Percentiles rank a stretch among this genome's conserved stretches.
These are phyloP conservation scores for Candida coquimbonensis DNA, from an alignment of 805 yeast genomes.

Conservation along the genomic window DNA sequence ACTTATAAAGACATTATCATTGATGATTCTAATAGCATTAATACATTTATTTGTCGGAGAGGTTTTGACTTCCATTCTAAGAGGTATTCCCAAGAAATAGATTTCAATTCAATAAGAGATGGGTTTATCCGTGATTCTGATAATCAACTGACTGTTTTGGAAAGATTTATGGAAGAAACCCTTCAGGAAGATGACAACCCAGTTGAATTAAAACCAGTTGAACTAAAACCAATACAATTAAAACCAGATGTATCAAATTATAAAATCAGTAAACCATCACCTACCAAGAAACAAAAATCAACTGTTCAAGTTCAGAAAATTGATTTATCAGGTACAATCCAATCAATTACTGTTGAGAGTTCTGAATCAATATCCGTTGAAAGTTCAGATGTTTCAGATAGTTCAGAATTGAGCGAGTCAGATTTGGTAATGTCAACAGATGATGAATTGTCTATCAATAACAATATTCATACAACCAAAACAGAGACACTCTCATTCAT, in stretches of 20 bases:
- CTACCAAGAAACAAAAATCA: not conserved
- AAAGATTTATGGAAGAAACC: slow-evolving; percentile 10
- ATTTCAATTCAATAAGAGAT: slow-evolving; percentile 17
- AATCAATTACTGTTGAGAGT: too few species aligned
- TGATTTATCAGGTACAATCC: too few species aligned
- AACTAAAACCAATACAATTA: not conserved
- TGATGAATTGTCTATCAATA: too few species aligned
- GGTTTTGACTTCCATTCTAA: slow-evolving; percentile 29
- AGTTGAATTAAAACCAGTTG: not conserved
- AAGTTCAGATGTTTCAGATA: too few species aligned
- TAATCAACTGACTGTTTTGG: slow-evolving; percentile 21
- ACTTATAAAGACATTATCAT: slow-evolving; percentile 29
- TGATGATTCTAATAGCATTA: slow-evolving; percentile 29
- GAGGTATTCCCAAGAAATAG: slow-evolving; percentile 17
- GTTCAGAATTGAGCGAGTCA: too few species aligned
- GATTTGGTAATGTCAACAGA: too few species aligned
- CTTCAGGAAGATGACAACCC: not conserved
- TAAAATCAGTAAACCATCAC: not conserved
- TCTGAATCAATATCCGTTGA: too few species aligned
- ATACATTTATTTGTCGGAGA: slow-evolving; percentile 25
- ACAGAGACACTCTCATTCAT: too few species aligned
- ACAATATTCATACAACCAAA: too few species aligned
- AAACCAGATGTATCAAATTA: not conserved
- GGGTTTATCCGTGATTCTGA: slow-evolving; percentile 20
- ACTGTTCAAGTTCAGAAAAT: too few species aligned